Evolutionary conservation across 192 early-diverging fungal species (phyloP).

Genomic region (Entomortierella lignicola): DNA sequence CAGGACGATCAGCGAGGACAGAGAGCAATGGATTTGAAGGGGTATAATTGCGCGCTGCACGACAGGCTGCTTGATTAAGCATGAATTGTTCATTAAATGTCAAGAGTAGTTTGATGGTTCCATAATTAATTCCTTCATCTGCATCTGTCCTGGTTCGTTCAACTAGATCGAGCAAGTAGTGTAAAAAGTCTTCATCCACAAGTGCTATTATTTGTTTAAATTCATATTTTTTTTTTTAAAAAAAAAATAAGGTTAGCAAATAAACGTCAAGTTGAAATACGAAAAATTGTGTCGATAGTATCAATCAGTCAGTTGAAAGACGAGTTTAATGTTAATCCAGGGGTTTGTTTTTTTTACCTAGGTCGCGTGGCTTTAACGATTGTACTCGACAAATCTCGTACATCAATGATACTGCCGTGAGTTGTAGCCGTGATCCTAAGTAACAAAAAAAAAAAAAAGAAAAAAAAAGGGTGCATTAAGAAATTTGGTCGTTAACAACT

Average conservation of each 20-base stretch:
- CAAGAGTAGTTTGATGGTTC: constrained; percentile 64
- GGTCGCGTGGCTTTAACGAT: constrained; percentile 60
- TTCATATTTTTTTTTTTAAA: background rate
- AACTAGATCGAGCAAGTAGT: constrained; percentile 67
- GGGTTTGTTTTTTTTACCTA: constrained; percentile 53
- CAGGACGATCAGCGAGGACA: constrained; percentile 60
- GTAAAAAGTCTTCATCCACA: constrained; percentile 58
- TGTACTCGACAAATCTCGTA: constrained; percentile 72
- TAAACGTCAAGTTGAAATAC: background rate
- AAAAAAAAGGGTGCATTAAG: background rate
- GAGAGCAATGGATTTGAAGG: constrained; percentile 63
- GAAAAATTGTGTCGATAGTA: background rate
- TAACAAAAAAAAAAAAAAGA: constrained; percentile 5
- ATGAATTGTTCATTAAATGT: constrained; percentile 79
- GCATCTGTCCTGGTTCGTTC: constrained; percentile 65
- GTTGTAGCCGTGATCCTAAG: constrained; percentile 45
- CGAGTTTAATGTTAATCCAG: background rate
- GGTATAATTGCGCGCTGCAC: constrained; percentile 23
- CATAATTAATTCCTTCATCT: constrained; percentile 68
- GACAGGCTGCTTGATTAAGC: constrained; percentile 56
- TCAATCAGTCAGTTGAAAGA: too few species aligned
- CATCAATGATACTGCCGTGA: constrained; percentile 62
- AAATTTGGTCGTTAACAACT: too few species aligned
- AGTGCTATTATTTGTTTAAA: too few species aligned
- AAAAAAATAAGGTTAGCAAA: background rate